Evolutionary conservation across 345 rosid species (phyloP), one percentile per base, ranked within the genome.

Genomic region (Capsella bursapastoris): DNA sequence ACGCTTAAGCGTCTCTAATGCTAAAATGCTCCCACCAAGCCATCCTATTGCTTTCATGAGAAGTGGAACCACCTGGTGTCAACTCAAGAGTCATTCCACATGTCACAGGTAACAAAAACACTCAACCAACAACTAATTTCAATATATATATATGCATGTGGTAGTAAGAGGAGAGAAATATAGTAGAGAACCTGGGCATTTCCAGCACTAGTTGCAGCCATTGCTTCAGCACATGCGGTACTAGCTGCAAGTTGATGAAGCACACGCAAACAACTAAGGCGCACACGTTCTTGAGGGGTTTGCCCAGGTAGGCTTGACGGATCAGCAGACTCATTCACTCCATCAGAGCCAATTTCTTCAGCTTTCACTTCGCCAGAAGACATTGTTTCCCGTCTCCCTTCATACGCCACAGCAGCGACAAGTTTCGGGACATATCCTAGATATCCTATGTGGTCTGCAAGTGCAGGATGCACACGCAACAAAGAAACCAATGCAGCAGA

Each of bases 41-140:
- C 99, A 95, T 69, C 99, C 98, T 77, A 95, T 95, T 71, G 99
- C 97, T 84, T 95, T 95, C 99, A 95, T 92, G 66, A 95, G 88
- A 83, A 95, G 94, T 53, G 99, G 98, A 80, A 95, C 98, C 82
- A 95, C 99, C 99, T 90, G 82, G 71, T 64, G 35, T 22, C 73
- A 70, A 50, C 74, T 56, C 56, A 50, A 76, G 49, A 67, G 63
- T 78, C 41, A 83, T 52, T 64, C 27, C 66, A 18, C 31, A 41
- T 67, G 57, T 57, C 16, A 67, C 51, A 69, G 35, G 35, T 16
- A 68, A 29, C 56, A 59, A 22, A 22, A 22, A 22, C 25, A 22
- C 25, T 22, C 25, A 1, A 22, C 11, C 12, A 35, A 37, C 31
- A 57, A 58, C 38, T 41, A 58, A 63, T 57, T 52, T 32, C 8